Evolutionary conservation across 176 grass and related monocot species (phyloP).

Genomic region (Juncus effusus): DNA sequence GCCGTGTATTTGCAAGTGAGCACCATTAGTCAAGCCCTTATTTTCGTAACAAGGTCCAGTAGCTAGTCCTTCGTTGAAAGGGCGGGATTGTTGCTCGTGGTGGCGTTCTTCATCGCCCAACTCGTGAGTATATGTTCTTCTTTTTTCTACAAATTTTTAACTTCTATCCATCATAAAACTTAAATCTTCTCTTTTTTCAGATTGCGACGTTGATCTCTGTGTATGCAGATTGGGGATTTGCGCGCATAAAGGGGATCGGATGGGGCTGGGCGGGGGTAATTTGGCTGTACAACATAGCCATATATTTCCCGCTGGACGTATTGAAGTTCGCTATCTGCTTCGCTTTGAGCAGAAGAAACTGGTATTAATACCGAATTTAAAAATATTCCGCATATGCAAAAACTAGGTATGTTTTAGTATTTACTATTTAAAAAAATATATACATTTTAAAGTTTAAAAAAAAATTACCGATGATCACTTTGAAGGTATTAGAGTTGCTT

Average conservation of each 20-base stretch:
- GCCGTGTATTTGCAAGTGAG: slow-evolving; percentile 97
- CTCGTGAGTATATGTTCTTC: slow-evolving; percentile 62
- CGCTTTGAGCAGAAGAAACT: slow-evolving; percentile 74
- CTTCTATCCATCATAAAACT: too few relatives aligned
- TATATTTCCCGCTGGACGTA: slow-evolving; percentile 70
- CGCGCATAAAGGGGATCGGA: slow-evolving; percentile 78
- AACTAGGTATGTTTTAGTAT: too few relatives aligned
- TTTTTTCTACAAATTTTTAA: too few relatives aligned
- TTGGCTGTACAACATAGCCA: slow-evolving; percentile 92
- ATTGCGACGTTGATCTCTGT: slow-evolving; percentile 77
- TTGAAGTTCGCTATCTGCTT: slow-evolving; percentile 95
- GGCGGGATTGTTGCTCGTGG: slow-evolving; percentile 65
- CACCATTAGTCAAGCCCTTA: slow-evolving; percentile 91
- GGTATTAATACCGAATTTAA: too few relatives aligned
- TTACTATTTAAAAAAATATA: too few relatives aligned
- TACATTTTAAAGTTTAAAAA: too few relatives aligned
- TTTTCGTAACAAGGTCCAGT: slow-evolving; percentile 85
- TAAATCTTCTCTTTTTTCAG: too few relatives aligned
- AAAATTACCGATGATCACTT: too few relatives aligned
- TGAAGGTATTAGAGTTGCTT: too few relatives aligned
- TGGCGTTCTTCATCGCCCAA: slow-evolving; percentile 80
- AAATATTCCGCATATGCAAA: too few relatives aligned
- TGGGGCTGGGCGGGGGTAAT: too few relatives aligned
- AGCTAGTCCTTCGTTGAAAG: slow-evolving; percentile 83
- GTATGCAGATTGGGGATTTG: slow-evolving; percentile 91